phyloP scores from a whole-genome alignment of 2,329 filamentous ascomycete species.

The Chaetoscypha palmicola region DNA sequence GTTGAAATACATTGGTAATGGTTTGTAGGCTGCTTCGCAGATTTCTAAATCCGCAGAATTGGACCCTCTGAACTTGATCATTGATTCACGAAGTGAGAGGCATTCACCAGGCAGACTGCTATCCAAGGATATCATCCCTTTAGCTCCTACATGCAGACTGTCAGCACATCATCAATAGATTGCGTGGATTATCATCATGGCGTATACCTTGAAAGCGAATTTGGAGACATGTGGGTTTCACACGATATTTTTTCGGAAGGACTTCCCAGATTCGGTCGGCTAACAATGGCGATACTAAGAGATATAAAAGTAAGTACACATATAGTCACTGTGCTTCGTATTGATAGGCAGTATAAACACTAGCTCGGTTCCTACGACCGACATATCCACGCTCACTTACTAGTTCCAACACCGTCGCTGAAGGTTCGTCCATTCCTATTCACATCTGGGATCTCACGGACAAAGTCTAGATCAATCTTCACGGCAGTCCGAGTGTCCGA shows the following conservation, averaged over 20 bases:
- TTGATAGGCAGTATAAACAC: neutral
- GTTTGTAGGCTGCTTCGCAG: constrained; percentile 60
- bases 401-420: constrained; percentile 71
- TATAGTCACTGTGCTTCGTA: no score
- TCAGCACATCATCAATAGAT: neutral
- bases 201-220: constrained; percentile 63
- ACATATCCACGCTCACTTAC: neutral
- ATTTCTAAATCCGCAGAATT: constrained; percentile 57
- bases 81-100: constrained; percentile 62
- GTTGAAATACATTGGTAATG: constrained; percentile 66
- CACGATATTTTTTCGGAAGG: constrained; percentile 37
- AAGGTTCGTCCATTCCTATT: constrained; percentile 53
- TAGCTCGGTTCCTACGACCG: neutral
- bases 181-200: neutral
- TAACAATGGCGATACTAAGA: constrained; percentile 53
- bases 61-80: constrained; percentile 67
- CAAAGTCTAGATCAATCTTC: constrained; percentile 33
- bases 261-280: constrained; percentile 52
- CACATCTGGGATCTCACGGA: constrained; percentile 44
- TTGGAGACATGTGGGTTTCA: constrained; percentile 61
- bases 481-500: constrained; percentile 66
- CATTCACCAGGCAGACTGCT: constrained; percentile 47
- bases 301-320: no score
- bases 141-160: constrained; percentile 44
- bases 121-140: constrained; percentile 73